These are phyloP conservation scores for Ceratobasidium sp. DNA, from an alignment of 1,284 basidiomycete genomes.

Conservation along the genomic window DNA sequence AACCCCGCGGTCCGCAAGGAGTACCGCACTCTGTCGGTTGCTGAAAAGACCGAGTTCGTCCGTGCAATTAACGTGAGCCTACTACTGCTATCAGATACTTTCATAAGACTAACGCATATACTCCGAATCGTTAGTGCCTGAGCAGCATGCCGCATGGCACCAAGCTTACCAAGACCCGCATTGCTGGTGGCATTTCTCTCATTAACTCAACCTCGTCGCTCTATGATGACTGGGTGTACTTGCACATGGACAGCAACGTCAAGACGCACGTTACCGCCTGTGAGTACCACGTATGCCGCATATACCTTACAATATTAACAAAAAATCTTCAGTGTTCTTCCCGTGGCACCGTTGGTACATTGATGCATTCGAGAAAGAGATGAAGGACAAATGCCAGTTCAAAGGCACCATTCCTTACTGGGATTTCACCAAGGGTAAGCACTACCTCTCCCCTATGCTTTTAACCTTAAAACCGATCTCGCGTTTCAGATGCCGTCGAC, in stretches of 20 bases:
- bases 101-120: not conserved
- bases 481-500: conserved; percentile 39
- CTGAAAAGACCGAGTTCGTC: conserved; percentile 18
- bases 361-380: conserved; percentile 37
- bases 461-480: not conserved
- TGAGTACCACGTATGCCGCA: conserved; percentile 7
- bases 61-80: too few relatives aligned
- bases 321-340: conserved; percentile 36
- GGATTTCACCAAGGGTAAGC: conserved; percentile 35
- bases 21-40: conserved; percentile 30
- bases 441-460: not conserved
- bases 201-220: conserved; percentile 15
- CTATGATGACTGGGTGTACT: conserved; percentile 44
- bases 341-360: conserved; percentile 47
- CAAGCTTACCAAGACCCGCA: conserved; percentile 35
- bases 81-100: not conserved
- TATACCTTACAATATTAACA: not conserved
- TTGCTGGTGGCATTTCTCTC: conserved; percentile 35
- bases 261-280: conserved; percentile 39
- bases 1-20: conserved; percentile 24
- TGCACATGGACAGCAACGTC: conserved; percentile 35
- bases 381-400: conserved; percentile 38
- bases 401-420: conserved; percentile 45
- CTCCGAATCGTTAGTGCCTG: conserved; percentile 28
- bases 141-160: conserved; percentile 33